A percentile compares a stretch with the other conserved stretches of the same genome.
phyloP scores from a whole-genome alignment of 768 basidiomycete genomes.

The Bullera alba region DNA sequence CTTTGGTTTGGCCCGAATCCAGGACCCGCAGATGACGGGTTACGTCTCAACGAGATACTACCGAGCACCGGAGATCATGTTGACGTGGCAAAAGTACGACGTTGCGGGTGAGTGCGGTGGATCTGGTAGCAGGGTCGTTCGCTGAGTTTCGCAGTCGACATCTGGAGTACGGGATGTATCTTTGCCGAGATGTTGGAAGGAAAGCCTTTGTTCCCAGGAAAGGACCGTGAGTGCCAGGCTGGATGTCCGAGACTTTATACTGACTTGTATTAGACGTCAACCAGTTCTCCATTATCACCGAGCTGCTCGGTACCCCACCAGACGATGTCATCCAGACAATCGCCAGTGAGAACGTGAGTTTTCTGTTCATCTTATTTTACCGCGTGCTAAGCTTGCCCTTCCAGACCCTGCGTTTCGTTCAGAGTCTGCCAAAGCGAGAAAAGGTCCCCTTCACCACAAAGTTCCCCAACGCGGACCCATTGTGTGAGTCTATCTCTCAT shows the following conservation, averaged over 20 bases:
- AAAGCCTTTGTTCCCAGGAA: constrained; percentile 96
- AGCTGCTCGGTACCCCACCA: constrained; percentile 93
- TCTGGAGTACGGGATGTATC: constrained; percentile 99
- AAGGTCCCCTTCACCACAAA: constrained; percentile 93
- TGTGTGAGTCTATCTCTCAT: constrained; percentile 54
- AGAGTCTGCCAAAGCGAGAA: constrained; percentile 90
- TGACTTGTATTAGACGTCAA: constrained; percentile 70
- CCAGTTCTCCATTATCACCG: constrained; percentile 99
- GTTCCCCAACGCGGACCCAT: constrained; percentile 75
- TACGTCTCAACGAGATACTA: constrained; percentile 99
- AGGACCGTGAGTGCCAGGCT: constrained; percentile 73
- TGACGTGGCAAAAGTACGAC: constrained; percentile 99
- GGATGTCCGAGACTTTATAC: background rate
- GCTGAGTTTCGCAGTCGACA: constrained; percentile 59
- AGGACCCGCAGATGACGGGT: constrained; percentile 99
- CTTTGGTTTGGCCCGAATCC: constrained; percentile 95
- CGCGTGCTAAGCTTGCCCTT: background rate
- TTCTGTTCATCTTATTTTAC: background rate
- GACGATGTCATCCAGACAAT: constrained; percentile 99
- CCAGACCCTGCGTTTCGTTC: constrained; percentile 96
- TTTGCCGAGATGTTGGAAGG: constrained; percentile 99
- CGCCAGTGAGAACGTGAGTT: constrained; percentile 84
- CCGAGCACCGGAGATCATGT: constrained; percentile 98
- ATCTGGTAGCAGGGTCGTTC: background rate
- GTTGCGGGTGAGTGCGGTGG: constrained; percentile 57